These are phyloP conservation scores for Phytopythium chamaehyphon DNA, from an alignment of 352 stramenopile species.

Conservation along the genomic window DNA sequence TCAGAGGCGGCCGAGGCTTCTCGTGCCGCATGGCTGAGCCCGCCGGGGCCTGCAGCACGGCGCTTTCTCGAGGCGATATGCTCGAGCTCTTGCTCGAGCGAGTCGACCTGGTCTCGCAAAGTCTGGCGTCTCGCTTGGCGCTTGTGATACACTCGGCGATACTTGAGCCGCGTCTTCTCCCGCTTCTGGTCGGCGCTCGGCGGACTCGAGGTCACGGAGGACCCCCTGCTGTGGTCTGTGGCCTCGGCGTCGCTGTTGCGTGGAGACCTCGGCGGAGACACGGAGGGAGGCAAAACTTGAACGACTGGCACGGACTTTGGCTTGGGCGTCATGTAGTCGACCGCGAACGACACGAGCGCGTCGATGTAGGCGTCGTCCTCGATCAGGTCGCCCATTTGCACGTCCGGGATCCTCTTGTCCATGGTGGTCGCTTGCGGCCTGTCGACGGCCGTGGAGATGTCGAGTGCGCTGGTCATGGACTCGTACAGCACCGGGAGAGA, in stretches of 20 bases:
- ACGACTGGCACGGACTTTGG: neutral
- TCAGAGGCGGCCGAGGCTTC: neutral
- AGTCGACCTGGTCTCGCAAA: neutral
- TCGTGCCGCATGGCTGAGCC: neutral
- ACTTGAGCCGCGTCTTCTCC: slow-evolving; percentile 6
- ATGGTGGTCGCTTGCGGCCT: neutral
- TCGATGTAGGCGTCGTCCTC: slow-evolving; percentile 5
- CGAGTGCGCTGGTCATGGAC: too few species aligned
- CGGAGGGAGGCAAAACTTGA: neutral
- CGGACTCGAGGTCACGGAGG: neutral
- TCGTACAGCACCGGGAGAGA: too few species aligned
- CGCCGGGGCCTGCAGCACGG: neutral
- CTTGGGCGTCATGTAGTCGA: neutral
- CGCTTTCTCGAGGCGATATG: neutral
- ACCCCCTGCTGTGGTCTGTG: neutral
- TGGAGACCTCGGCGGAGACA: neutral
- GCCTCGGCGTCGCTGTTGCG: neutral
- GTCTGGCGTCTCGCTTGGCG: slow-evolving; percentile 4
- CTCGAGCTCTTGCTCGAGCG: slow-evolving; percentile 2
- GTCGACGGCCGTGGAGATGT: neutral
- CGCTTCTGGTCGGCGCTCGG: neutral
- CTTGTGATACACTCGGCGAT: slow-evolving; percentile 5
- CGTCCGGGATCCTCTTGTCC: neutral
- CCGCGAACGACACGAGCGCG: slow-evolving; percentile 5
- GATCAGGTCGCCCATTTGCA: too few species aligned